A percentile compares a stretch with the other conserved stretches of the same genome.
Conservation (phyloP, 257 asterid species). For the Nyctanthes arbortristis region DNA sequence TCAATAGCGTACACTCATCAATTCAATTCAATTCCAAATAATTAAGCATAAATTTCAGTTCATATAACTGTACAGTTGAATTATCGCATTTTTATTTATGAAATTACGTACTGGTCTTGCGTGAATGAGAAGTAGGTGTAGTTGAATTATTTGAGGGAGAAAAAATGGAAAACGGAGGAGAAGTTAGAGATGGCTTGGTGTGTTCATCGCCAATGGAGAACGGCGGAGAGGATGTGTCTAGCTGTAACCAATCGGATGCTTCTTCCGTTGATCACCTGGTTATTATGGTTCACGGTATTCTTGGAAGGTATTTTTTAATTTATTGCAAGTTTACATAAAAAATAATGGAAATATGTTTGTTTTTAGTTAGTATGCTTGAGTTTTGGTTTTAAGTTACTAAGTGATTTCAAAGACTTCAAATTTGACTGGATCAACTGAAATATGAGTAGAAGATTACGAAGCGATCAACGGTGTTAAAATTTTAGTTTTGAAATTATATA, state of each 20-base stretch:
- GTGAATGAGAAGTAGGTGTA: conserved; percentile 18
- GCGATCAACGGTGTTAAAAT: not conserved
- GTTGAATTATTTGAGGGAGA: not conserved
- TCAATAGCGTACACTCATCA: not conserved
- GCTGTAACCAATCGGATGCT: conserved; percentile 56
- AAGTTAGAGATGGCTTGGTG: conserved; percentile 36
- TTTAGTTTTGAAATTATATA: not conserved
- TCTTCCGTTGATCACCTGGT: conserved; percentile 91
- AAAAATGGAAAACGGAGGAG: conserved; percentile 45
- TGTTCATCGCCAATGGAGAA: conserved; percentile 56
- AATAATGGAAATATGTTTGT: not conserved
- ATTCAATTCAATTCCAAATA: not conserved
- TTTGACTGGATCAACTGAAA: conserved; percentile 9
- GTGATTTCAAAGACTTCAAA: not conserved
- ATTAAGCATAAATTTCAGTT: not conserved
- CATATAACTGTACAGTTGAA: not conserved
- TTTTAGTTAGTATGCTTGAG: not conserved
- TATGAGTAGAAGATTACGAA: not conserved
- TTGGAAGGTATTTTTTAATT: conserved; percentile 68
- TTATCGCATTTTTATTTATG: not conserved
- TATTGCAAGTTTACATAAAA: not conserved
- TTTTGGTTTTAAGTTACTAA: not conserved
- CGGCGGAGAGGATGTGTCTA: conserved; percentile 75
- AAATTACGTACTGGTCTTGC: conserved; percentile 5
- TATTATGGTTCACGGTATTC: conserved; percentile 95